Base-by-base conservation (phyloP, 306 rosid species). In the Castanea crenata region DNA sequence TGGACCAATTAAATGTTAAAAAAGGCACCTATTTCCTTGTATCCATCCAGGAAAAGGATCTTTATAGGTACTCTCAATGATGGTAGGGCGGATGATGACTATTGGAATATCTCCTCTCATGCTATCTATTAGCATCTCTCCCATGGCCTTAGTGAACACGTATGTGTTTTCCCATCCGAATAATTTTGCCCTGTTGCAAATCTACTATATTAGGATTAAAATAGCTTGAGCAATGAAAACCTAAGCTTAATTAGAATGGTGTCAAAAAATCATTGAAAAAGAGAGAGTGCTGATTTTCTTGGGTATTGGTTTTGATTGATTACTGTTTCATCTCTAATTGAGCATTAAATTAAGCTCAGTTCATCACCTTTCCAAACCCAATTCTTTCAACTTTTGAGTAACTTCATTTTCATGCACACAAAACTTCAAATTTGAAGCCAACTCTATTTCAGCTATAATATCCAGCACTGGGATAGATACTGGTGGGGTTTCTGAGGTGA, bases 41-140 rank as follows among this genome's bases (percentile, higher is more conserved):
- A 89, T 87, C 92, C 90, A 85, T 10, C 92, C 91, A 10, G 88
- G 88, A 54, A 89, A 89, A 11, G 92, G 91, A 18, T 89, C 82
- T 55, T 77, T 81, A 41, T 79, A 71, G 91, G 81, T 35, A 74
- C 92, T 89, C 21, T 89, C 92, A 13, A 89, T 78, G 11, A 89
- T 85, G 41, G 87, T 62, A 0, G 90, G 90, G 44, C 89, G 79
- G 38, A 87, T 77, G 14, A 89, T 87, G 23, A 87, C 88, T 3
- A 87, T 79, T 1, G 92, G 92, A 25, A 87, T 8, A 3, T 79
- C 89, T 35, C 81, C 92, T 75, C 86, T 87, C 80, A 79, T 74
- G 2, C 51, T 69, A 55, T 83, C 79, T 2, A 87, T 71, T 76
- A 83, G 25, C 92, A 89, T 89, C 61, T 89, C 92, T 14, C 92